These are phyloP conservation scores for Fomitopsis schrenkii DNA, from an alignment of 1,284 basidiomycete genomes.

Conservation along the genomic window DNA sequence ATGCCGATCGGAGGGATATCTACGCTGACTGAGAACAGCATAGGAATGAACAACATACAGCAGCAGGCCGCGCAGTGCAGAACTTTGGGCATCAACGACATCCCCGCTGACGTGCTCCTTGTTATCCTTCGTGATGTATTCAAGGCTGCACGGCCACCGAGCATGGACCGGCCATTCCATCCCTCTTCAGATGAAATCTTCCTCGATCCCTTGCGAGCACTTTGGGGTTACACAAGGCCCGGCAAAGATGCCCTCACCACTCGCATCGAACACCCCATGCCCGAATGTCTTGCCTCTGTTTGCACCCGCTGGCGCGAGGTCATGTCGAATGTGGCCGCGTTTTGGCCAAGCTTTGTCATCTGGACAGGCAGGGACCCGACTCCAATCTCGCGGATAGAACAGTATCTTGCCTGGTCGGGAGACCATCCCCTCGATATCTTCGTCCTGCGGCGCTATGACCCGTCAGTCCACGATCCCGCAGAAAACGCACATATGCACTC, in stretches of 20 bases:
- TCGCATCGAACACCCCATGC: not conserved
- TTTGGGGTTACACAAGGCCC: not conserved
- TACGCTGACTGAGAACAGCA: too few species aligned
- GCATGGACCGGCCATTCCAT: too few species aligned
- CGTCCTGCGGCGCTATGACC: not conserved
- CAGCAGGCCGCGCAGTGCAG: too few species aligned
- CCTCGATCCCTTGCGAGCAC: not conserved
- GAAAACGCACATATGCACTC: not conserved
- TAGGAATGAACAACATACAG: too few species aligned
- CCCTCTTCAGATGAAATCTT: too few species aligned
- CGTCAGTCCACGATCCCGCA: not conserved
- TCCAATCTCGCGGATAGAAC: not conserved
- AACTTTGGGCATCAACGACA: too few species aligned
- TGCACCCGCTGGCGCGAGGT: not conserved
- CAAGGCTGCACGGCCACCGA: too few species aligned
- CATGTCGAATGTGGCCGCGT: not conserved
- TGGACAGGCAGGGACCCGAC: not conserved
- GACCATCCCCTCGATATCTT: not conserved
- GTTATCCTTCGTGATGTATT: too few species aligned
- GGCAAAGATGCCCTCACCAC: not conserved
- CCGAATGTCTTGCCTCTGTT: not conserved
- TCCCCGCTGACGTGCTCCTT: too few species aligned
- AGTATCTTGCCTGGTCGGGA: not conserved
- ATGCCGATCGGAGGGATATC: too few species aligned
- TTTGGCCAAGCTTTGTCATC: not conserved